A percentile compares a stretch with the other conserved stretches of the same genome.
These are phyloP conservation scores for Pinus albicaulis DNA, from an alignment of 75 land plant species.

Conservation along the genomic window DNA sequence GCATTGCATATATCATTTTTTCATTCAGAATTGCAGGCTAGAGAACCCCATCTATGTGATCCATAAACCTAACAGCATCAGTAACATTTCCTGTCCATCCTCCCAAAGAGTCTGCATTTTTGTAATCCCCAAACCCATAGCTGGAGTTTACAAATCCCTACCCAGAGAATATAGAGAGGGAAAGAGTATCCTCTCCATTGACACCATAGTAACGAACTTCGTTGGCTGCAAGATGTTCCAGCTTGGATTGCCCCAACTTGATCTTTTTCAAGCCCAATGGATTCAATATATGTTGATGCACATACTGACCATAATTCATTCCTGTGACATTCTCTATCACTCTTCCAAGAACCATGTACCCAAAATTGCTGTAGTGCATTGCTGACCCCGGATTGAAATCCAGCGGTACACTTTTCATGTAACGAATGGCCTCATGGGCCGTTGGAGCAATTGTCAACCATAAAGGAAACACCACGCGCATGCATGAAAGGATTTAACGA, in stretches of 20 bases:
- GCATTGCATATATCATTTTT: background rate
- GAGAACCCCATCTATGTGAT: background rate
- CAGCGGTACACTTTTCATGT: background rate
- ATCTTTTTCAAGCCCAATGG: background rate
- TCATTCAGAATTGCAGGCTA: background rate
- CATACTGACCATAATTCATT: background rate
- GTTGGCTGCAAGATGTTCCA: constrained; percentile 20
- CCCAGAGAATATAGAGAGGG: background rate
- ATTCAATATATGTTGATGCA: background rate
- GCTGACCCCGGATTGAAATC: background rate
- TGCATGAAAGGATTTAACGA: too few relatives aligned
- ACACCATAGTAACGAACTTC: constrained; percentile 11
- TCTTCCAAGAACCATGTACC: background rate
- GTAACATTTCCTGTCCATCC: constrained; percentile 1
- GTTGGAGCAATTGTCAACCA: too few relatives aligned
- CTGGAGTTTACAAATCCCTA: background rate
- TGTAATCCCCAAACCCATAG: background rate
- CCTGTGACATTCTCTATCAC: background rate
- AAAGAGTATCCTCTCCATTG: background rate
- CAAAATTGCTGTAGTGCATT: background rate
- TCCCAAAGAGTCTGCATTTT: background rate
- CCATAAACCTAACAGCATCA: background rate
- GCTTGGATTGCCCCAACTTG: constrained; percentile 3
- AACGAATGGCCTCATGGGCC: background rate
- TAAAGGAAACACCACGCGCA: too few relatives aligned